A percentile compares a stretch with the other conserved stretches of the same genome.
These are phyloP conservation scores for Stentor coeruleus DNA, from an alignment of 73 alveolate species.

Conservation along the genomic window DNA sequence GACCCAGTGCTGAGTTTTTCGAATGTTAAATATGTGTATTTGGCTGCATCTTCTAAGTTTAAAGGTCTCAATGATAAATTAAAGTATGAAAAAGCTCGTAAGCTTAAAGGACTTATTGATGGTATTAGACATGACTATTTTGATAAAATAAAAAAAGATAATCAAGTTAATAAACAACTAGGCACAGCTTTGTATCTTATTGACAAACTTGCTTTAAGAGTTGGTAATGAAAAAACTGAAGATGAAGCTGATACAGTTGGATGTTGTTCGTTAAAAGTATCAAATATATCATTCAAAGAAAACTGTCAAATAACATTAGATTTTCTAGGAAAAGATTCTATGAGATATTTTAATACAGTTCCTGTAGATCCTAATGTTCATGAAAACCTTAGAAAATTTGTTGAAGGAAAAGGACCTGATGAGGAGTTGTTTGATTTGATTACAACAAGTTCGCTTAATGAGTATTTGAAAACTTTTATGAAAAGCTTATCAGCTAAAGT, in stretches of 20 bases:
- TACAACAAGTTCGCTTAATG: slow-evolving; percentile 81
- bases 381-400: slow-evolving; percentile 67
- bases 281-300: slow-evolving; percentile 75
- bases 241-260: slow-evolving; percentile 99
- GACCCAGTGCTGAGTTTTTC: slow-evolving; percentile 77
- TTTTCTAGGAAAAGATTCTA: slow-evolving; percentile 98
- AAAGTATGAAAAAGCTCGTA: slow-evolving; percentile 96
- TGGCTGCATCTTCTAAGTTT: slow-evolving; percentile 92
- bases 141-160: slow-evolving; percentile 64
- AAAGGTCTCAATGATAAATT: slow-evolving; percentile 94
- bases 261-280: slow-evolving; percentile 97
- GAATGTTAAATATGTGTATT: slow-evolving; percentile 83
- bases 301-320: slow-evolving; percentile 81
- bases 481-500: slow-evolving; percentile 98
- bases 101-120: slow-evolving; percentile 64
- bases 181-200: slow-evolving; percentile 98
- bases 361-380: slow-evolving; percentile 70
- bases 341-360: slow-evolving; percentile 88
- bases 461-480: slow-evolving; percentile 89
- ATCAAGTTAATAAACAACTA: slow-evolving; percentile 62
- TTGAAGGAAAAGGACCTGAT: slow-evolving; percentile 71
- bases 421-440: slow-evolving; percentile 73
- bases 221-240: slow-evolving; percentile 98
- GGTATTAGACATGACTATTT: slow-evolving; percentile 76
- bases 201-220: slow-evolving; percentile 98